Conservation (phyloP, 2,329 filamentous ascomycete genomes). For the Xylaria sp. region DNA sequence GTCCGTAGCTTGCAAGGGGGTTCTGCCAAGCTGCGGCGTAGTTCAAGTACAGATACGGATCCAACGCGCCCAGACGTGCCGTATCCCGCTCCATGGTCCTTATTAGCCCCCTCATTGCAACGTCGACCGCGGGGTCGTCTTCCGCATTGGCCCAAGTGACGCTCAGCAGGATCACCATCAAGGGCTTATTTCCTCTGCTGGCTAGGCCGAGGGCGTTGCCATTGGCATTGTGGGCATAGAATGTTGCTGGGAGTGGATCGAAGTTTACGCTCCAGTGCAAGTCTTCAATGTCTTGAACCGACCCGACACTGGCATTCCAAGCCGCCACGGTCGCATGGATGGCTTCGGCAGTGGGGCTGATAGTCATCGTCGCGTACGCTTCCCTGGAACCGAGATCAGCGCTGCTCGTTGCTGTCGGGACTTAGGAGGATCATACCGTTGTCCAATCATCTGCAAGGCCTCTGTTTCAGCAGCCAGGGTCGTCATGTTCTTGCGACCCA, state of each 20-base stretch:
- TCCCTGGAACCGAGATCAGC: neutral
- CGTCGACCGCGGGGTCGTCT: neutral
- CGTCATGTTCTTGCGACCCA: neutral
- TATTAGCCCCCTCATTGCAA: neutral
- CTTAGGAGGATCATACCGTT: neutral
- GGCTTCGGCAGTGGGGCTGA: neutral
- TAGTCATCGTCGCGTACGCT: neutral
- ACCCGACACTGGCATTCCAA: neutral
- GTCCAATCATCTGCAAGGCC: neutral
- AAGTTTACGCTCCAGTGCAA: neutral
- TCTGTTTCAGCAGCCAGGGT: neutral
- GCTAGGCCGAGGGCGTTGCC: neutral
- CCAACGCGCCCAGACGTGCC: neutral
- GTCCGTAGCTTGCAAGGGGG: conserved; percentile 26
- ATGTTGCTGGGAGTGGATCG: neutral
- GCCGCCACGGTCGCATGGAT: neutral
- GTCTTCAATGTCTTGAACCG: neutral
- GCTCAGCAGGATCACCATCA: neutral
- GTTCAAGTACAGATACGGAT: conserved; percentile 1
- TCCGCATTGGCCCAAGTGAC: neutral
- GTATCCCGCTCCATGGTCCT: neutral
- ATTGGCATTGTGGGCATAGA: neutral
- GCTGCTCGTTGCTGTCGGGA: too few species aligned
- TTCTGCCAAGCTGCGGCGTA: conserved; percentile 20
- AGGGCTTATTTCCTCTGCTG: neutral